A percentile compares a stretch with the other conserved stretches of the same genome.
Evolutionary conservation across 495 filamentous ascomycete species (phyloP).

Genomic region (Neurospora sp.): DNA sequence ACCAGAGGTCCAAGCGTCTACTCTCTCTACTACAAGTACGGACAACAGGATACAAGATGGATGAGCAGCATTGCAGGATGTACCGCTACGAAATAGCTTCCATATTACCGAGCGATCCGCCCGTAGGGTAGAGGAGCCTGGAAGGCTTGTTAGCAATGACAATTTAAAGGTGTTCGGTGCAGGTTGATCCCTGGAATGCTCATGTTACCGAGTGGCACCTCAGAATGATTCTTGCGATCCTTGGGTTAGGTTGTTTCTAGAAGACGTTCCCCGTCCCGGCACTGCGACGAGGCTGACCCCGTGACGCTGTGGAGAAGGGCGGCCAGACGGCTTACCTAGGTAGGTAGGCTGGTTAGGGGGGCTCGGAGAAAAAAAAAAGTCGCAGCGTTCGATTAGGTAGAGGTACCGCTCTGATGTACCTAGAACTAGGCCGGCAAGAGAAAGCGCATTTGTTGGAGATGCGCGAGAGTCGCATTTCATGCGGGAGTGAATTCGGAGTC

Average conservation of each 20-base stretch:
- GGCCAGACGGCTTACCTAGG: not conserved
- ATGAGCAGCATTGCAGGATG: not conserved
- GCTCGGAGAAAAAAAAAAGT: not conserved
- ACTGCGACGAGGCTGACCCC: not conserved
- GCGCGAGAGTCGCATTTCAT: not conserved
- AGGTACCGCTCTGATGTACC: not conserved
- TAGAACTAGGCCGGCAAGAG: not conserved
- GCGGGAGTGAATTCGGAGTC: not conserved
- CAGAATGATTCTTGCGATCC: not conserved
- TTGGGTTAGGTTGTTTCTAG: not conserved
- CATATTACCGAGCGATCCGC: not conserved
- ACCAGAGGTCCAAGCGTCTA: not conserved
- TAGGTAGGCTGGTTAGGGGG: not conserved
- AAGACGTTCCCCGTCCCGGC: not conserved
- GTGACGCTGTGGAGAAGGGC: not conserved
- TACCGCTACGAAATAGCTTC: not conserved
- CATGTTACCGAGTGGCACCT: not conserved
- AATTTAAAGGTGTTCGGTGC: not conserved
- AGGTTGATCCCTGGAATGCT: not conserved
- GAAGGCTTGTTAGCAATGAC: not conserved
- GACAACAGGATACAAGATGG: not conserved
- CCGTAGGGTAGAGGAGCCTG: not conserved
- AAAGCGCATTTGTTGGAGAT: not conserved
- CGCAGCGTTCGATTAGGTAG: not conserved
- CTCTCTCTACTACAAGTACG: not conserved